These are phyloP conservation scores for Boechera stricta DNA, from an alignment of 345 rosid species.

Conservation along the genomic window DNA sequence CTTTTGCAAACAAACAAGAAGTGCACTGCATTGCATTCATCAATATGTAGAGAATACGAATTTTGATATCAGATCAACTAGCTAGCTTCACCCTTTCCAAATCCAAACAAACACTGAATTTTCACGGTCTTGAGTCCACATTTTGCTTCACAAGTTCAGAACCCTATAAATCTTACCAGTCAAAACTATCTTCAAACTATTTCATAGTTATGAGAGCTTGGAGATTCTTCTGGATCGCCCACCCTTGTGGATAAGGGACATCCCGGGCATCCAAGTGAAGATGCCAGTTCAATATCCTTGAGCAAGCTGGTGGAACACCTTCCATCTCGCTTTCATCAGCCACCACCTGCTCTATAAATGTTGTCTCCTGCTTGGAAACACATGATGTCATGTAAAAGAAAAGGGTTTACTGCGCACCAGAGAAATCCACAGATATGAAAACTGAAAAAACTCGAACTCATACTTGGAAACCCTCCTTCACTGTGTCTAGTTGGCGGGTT, in stretches of 20 bases:
- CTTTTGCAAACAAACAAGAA: not conserved
- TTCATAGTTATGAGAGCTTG: slow-evolving; percentile 55
- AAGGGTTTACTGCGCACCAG: not conserved
- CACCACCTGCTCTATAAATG: slow-evolving; percentile 87
- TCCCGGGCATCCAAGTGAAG: slow-evolving; percentile 69
- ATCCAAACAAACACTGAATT: slow-evolving; percentile 1
- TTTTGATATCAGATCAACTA: not conserved
- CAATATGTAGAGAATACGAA: not conserved
- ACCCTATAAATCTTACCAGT: slow-evolving; percentile 33
- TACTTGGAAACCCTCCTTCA: slow-evolving; percentile 98
- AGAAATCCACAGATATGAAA: slow-evolving; percentile 13
- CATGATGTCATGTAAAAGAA: slow-evolving; percentile 12
- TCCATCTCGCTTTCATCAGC: slow-evolving; percentile 97
- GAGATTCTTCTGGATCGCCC: slow-evolving; percentile 75
- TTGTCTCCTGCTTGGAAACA: slow-evolving; percentile 67
- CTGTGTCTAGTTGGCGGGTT: slow-evolving; percentile 72
- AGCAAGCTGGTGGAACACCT: slow-evolving; percentile 72
- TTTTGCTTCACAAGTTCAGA: slow-evolving; percentile 13
- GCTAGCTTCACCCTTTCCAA: slow-evolving; percentile 15
- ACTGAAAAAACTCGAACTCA: slow-evolving; percentile 21
- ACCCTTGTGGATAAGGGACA: slow-evolving; percentile 73
- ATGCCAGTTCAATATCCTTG: slow-evolving; percentile 89
- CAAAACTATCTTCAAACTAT: slow-evolving; percentile 47
- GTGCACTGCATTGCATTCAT: slow-evolving; percentile 5
- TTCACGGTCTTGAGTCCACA: not conserved